These are phyloP conservation scores for Lumnitzera littorea DNA, from an alignment of 345 rosid species.

Conservation along the genomic window DNA sequence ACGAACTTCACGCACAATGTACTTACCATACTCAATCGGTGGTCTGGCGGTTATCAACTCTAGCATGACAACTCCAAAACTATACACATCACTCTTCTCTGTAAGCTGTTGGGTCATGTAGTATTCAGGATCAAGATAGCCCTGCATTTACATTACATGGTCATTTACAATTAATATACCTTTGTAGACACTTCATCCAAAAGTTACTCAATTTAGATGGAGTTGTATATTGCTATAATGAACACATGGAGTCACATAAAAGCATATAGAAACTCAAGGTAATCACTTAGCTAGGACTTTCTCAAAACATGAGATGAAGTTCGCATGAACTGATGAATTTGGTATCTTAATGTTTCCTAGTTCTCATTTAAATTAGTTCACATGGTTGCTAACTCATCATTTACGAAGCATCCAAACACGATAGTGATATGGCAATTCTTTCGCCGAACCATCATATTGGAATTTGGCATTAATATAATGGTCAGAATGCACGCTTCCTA, in stretches of 20 bases:
- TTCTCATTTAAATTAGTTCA: no score
- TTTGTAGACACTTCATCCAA: no score
- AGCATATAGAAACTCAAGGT: background rate
- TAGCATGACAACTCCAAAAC: constrained; percentile 26
- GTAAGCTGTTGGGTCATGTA: constrained; percentile 21
- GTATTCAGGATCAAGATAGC: constrained; percentile 29
- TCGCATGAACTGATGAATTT: no score
- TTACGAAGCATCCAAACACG: no score
- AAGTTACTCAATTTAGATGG: background rate
- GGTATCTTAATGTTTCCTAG: no score
- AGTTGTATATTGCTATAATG: background rate
- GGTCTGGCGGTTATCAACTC: constrained; percentile 19
- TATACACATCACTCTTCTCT: constrained; percentile 28
- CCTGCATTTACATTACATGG: constrained; percentile 9
- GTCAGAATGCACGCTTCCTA: no score
- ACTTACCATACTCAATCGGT: constrained; percentile 17
- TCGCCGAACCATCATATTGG: no score
- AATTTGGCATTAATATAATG: no score
- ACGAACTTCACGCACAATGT: constrained; percentile 18
- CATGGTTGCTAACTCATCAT: no score
- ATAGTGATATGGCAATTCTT: no score
- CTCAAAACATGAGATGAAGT: no score
- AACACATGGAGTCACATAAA: background rate
- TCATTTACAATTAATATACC: background rate
- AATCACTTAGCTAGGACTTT: no score